A percentile compares a stretch with the other conserved stretches of the same genome.
Conservation (phyloP, 1,139 yeast species). For the Kluyveromyces sp. region DNA sequence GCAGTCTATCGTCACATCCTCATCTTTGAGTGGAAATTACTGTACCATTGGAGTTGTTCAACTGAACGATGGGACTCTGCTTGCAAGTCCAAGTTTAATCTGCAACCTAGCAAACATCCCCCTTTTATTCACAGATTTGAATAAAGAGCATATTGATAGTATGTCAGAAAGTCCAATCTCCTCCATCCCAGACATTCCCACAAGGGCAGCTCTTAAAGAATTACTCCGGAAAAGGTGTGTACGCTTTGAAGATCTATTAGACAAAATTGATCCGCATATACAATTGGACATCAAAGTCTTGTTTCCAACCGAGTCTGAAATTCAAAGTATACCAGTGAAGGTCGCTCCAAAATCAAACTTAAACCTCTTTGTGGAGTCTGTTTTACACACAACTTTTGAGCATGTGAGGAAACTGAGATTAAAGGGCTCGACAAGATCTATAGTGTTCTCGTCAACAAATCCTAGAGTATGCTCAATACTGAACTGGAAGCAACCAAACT, state of each 20-base stretch:
- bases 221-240: constrained; percentile 42
- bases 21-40: constrained; percentile 80
- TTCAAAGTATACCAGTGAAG: constrained; percentile 47
- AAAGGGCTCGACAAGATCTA: constrained; percentile 41
- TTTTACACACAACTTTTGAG: constrained; percentile 65
- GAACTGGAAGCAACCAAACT: constrained; percentile 98
- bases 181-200: constrained; percentile 30
- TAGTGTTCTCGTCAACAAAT: constrained; percentile 79
- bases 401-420: constrained; percentile 58
- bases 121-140: constrained; percentile 43
- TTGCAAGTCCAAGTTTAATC: constrained; percentile 65
- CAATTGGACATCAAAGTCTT: constrained; percentile 73
- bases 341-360: constrained; percentile 41
- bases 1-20: constrained; percentile 73
- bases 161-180: constrained; percentile 30
- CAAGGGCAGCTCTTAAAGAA: constrained; percentile 13
- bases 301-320: constrained; percentile 71
- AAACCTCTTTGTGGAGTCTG: constrained; percentile 68
- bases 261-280: constrained; percentile 47
- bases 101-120: constrained; percentile 52
- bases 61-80: constrained; percentile 78
- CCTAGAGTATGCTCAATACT: constrained; percentile 84
- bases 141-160: constrained; percentile 30
- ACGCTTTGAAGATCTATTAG: constrained; percentile 58
- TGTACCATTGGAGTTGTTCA: constrained; percentile 62